These are phyloP conservation scores for Gossypium mustelinum DNA, from an alignment of 345 rosid species.

Conservation along the genomic window DNA sequence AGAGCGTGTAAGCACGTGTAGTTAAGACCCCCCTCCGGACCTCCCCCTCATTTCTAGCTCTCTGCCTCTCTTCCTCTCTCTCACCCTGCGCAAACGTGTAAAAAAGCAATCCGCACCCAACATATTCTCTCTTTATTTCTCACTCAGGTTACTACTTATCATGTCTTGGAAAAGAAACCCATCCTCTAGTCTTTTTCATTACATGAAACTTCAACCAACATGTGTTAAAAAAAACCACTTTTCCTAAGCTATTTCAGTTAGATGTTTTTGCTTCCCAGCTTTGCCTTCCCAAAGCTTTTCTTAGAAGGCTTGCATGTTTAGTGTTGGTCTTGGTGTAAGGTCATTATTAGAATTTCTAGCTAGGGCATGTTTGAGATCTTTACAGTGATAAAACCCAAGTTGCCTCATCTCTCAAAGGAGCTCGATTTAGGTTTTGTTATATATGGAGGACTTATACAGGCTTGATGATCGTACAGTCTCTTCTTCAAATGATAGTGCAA, in stretches of 20 bases:
- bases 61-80: neutral
- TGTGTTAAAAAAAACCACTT: conserved; percentile 10
- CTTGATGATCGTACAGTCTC: conserved; percentile 24
- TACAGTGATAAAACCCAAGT: neutral
- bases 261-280: neutral
- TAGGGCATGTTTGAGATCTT: neutral
- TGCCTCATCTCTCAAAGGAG: neutral
- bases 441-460: conserved; percentile 44
- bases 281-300: conserved; percentile 7
- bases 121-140: neutral
- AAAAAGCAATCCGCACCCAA: conserved; percentile 9
- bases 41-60: neutral
- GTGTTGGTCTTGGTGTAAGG: neutral
- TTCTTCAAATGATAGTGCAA: conserved; percentile 14
- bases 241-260: neutral
- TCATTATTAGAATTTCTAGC: neutral
- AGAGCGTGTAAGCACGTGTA: conserved; percentile 26
- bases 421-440: neutral
- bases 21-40: neutral
- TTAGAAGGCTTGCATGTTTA: neutral
- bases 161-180: conserved; percentile 42
- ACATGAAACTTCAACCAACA: neutral
- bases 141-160: conserved; percentile 17
- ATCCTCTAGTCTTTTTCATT: conserved; percentile 35
- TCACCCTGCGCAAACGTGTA: neutral